Evolutionary conservation across 345 rosid species (phyloP).

Genomic region (Populus alba): DNA sequence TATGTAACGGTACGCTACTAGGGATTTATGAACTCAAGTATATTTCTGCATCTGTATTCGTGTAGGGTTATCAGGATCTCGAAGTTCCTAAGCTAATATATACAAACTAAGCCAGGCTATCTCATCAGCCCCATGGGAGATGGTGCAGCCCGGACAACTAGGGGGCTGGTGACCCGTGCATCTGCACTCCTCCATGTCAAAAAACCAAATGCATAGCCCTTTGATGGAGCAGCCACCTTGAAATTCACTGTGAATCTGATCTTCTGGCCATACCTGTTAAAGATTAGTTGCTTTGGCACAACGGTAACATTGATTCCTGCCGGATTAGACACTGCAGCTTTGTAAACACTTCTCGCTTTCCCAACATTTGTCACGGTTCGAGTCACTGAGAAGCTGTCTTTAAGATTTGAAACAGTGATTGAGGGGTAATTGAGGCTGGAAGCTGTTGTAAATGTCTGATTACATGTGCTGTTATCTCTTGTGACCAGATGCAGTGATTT

Average conservation of each 20-base stretch:
- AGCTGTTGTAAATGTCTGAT: slow-evolving; percentile 25
- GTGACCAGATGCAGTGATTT: slow-evolving; percentile 41
- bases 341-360: slow-evolving; percentile 34
- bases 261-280: slow-evolving; percentile 44
- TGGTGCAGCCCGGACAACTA: slow-evolving; percentile 38
- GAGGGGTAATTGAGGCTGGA: slow-evolving; percentile 52
- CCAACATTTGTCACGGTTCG: slow-evolving; percentile 53
- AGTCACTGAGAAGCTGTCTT: slow-evolving; percentile 33
- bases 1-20: not conserved
- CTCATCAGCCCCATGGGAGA: slow-evolving; percentile 32
- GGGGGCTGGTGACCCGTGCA: slow-evolving; percentile 38
- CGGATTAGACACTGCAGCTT: slow-evolving; percentile 40
- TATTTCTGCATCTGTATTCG: not conserved
- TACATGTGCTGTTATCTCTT: slow-evolving; percentile 48
- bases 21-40: not conserved
- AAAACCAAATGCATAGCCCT: slow-evolving; percentile 47
- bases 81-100: slow-evolving; percentile 8
- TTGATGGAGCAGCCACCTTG: slow-evolving; percentile 36
- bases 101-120: slow-evolving; percentile 13
- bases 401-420: slow-evolving; percentile 42
- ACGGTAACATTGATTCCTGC: slow-evolving; percentile 43
- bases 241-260: slow-evolving; percentile 43
- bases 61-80: not conserved
- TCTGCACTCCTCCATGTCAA: slow-evolving; percentile 46
- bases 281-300: slow-evolving; percentile 33